Evolutionary conservation across 495 filamentous ascomycete genomes (phyloP).

Genomic region (Friedmanniomyces simplex): DNA sequence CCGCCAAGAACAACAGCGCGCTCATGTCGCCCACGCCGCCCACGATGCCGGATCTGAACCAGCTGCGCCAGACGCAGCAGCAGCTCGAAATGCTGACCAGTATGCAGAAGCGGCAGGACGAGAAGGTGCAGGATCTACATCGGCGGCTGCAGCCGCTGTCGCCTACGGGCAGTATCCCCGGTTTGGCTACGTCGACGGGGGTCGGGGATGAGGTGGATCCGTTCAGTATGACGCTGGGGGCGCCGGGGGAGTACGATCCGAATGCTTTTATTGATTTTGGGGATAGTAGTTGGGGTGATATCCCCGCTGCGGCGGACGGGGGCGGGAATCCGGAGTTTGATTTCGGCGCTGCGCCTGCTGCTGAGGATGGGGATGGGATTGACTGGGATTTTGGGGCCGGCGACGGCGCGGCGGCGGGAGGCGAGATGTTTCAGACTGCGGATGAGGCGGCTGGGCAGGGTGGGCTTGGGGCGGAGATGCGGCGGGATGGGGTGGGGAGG

Average conservation of each 20-base stretch:
- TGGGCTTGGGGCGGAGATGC: not conserved
- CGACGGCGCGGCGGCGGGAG: not conserved
- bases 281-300: constrained; percentile 19
- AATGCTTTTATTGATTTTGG: constrained; percentile 27
- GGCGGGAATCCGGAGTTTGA: constrained; percentile 9
- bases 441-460: not conserved
- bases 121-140: constrained; percentile 59
- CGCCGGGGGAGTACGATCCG: constrained; percentile 29
- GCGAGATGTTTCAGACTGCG: constrained; percentile 12
- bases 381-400: constrained; percentile 11
- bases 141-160: constrained; percentile 64
- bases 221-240: constrained; percentile 23
- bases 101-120: constrained; percentile 61
- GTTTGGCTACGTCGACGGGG: constrained; percentile 41
- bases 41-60: constrained; percentile 49
- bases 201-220: constrained; percentile 24
- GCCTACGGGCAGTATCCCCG: constrained; percentile 70
- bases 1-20: constrained; percentile 34
- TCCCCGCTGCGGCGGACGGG: not conserved
- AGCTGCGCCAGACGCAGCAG: constrained; percentile 40
- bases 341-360: constrained; percentile 2
- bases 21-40: constrained; percentile 51
- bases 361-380: constrained; percentile 1
- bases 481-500: constrained; percentile 10
- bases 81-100: constrained; percentile 65